Evolutionary conservation across 2,329 filamentous ascomycete genomes (phyloP).

Genomic region (Colletotrichum gigasporum): DNA sequence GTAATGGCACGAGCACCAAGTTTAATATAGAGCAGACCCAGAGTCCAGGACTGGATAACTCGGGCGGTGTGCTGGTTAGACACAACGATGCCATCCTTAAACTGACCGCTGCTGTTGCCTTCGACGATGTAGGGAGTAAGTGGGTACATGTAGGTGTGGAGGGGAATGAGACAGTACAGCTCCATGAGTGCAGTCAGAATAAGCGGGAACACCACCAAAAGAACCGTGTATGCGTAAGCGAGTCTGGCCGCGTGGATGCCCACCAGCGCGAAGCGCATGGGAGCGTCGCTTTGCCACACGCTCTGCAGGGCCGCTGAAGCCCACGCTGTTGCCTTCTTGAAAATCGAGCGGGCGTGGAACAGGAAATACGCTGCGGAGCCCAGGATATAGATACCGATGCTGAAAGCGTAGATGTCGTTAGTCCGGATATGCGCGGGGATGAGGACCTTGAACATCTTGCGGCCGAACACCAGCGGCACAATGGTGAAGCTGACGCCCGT

Average conservation of each 20-base stretch:
- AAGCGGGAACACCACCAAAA: constrained; percentile 83
- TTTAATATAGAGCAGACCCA: constrained; percentile 91
- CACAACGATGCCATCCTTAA: constrained; percentile 32
- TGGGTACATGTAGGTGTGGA: constrained; percentile 79
- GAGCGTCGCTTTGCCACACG: constrained; percentile 41
- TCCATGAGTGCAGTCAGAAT: constrained; percentile 84
- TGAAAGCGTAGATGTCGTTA: constrained; percentile 98
- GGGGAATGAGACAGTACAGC: constrained; percentile 86
- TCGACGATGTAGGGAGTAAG: constrained; percentile 31
- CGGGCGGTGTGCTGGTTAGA: constrained; percentile 73
- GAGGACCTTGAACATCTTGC: constrained; percentile 77
- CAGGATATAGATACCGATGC: constrained; percentile 85
- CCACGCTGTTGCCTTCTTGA: constrained; percentile 43
- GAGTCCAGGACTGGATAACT: constrained; percentile 91
- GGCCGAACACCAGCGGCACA: constrained; percentile 85
- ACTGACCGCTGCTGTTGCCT: constrained; percentile 38
- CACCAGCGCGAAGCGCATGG: constrained; percentile 41
- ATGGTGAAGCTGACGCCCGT: constrained; percentile 89
- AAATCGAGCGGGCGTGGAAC: constrained; percentile 58
- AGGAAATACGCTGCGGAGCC: constrained; percentile 72
- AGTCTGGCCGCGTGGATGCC: constrained; percentile 55
- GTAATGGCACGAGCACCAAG: constrained; percentile 76
- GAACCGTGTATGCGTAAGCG: constrained; percentile 78
- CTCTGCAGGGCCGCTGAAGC: constrained; percentile 35
- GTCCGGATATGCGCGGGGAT: constrained; percentile 78